Evolutionary conservation across 441 rosid species (phyloP), one percentile per base, ranked within the genome.

Genomic region (Gossypium davidsonii): DNA sequence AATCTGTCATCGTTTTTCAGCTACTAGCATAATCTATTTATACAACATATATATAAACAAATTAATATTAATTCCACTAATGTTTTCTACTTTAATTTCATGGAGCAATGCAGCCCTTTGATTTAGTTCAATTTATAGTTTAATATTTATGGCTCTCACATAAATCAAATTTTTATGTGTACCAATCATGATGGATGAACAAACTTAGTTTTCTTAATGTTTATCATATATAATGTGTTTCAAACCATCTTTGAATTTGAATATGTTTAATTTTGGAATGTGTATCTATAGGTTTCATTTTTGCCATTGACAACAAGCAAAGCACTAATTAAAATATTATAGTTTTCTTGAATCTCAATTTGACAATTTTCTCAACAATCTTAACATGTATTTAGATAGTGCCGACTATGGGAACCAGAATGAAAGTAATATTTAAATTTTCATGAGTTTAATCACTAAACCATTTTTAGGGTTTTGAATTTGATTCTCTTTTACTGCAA

Each of bases 361-460:
- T 31, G 21, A 17, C 39, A 5, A n/a, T 48, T 69, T 52, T 7
- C 2, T 42, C 12, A 39, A 39, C 18, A 14, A 28, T 28, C 34
- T 4, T 28, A 28, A 4, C 34, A 28, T 46, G 10, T 3, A 11
- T 23, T 2, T 74, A 87, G 93, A 80, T 82, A 53, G 86, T 86
- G 77, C 63, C 85, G n/a, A 73, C 81, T 48, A 77, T 91, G n/a
- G 96, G 96, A 76, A 84, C 94, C 11, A 91, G 88, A 74, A 87
- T 91, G 48, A 86, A 83, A 83, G 78, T 82, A 61, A 82, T 89
- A 2, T 86, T 89, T 28, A 28, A 28, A 28, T 28, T 28, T 28
- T 28, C 34, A 28, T 28, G 34, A 28, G 34, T 28, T 28, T 28
- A 28, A 28, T 28, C 34, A 4, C 34, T 28, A 28, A 4, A 28